Evolutionary conservation across 2,329 filamentous ascomycete genomes (phyloP), one percentile per base, ranked within the genome.

Genomic region (Boeremia exigua): DNA sequence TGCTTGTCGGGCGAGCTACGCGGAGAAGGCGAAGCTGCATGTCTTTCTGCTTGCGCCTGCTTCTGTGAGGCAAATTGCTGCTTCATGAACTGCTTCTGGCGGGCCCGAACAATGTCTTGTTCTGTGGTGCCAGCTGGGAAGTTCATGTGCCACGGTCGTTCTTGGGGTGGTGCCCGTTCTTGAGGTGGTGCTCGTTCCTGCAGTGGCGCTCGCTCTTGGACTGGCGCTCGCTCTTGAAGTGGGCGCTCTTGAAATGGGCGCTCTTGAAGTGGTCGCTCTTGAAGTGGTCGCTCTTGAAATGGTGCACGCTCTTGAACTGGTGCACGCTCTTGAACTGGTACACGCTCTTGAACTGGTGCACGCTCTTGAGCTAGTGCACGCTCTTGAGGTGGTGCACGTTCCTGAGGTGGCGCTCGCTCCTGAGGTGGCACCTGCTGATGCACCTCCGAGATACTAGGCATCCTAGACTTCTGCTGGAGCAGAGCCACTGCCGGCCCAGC

Each of bases 391-490:
- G 45, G 50, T 14, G 15, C 15, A 1, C 15, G 36, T 38, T 23
- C 19, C 19, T 23, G 19, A 5, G 19, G 19, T 5, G 19, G 19
- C 19, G 5, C 19, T 5, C 19, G 19, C 19, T 23, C 19, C 19
- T 23, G 19, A 23, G 19, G 19, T 23, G 19, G 19, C 2, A 28
- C 29, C 47, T 65, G 60, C 23, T 65, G 59, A 30, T 65, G 59
- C 11, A 68, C 63, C 54, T 75, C 73, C 9, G 65, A 65, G 9
- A 76, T 76, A 38, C 71, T 75, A 40, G 66, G 72, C 72, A 75
- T 76, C 38, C 69, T 69, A 19, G 65, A 53, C 47, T 68, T 68
- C 42, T 69, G 68, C 3, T 50, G 39, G 28, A 58, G 61, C 38
- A 69, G 67, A 14, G 54, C 62, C 5, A 56, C 51, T 15, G 48